Percentiles rank a stretch among this genome's conserved stretches.
Evolutionary conservation across 305 asterid genomes (phyloP).

Genomic region (Fraxinus sp.): DNA sequence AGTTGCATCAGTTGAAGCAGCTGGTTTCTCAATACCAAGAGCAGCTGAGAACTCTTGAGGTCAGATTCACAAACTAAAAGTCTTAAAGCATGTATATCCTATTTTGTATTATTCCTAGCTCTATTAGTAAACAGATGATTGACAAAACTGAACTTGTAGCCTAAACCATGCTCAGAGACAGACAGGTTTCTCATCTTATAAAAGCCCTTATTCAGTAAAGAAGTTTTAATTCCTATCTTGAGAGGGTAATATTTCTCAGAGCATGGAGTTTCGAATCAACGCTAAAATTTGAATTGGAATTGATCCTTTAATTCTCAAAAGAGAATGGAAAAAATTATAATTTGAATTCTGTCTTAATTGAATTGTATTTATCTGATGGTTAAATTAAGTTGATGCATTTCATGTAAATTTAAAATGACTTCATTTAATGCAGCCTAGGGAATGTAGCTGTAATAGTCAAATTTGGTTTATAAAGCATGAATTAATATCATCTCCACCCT

Average conservation of each 20-base stretch:
- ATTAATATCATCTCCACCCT: background rate
- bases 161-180: background rate
- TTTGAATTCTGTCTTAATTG: background rate
- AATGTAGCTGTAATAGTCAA: background rate
- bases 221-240: background rate
- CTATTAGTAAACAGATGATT: background rate
- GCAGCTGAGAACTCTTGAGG: slow-evolving; percentile 95
- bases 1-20: slow-evolving; percentile 83
- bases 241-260: background rate
- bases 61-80: slow-evolving; percentile 26
- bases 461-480: background rate
- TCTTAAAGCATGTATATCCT: background rate
- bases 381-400: background rate
- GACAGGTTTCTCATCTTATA: background rate
- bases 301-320: background rate
- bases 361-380: background rate
- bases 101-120: background rate
- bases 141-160: background rate
- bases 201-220: background rate
- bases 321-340: background rate
- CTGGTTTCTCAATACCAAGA: slow-evolving; percentile 82
- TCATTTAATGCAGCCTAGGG: background rate
- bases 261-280: background rate
- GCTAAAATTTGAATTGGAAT: background rate
- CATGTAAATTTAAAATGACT: background rate